Conservation (phyloP, 2,329 filamentous ascomycete species). For the Colletotrichum siamense region DNA sequence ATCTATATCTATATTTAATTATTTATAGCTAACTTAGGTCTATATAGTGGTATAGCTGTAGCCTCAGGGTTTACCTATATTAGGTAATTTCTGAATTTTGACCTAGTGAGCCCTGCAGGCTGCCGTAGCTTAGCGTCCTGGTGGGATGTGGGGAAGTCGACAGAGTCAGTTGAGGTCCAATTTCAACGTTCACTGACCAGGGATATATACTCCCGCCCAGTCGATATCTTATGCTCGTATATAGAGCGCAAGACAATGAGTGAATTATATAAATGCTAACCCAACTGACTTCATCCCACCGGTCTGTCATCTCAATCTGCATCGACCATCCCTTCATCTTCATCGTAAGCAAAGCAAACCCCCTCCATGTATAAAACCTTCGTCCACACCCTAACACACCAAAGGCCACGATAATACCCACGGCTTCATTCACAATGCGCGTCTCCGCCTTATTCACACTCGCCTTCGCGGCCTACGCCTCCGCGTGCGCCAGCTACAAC, state of each 20-base stretch:
- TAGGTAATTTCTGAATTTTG: too few relatives aligned
- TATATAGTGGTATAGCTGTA: too few relatives aligned
- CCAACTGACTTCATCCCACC: not conserved
- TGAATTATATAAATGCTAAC: not conserved
- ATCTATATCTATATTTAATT: too few relatives aligned
- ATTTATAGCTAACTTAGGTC: too few relatives aligned
- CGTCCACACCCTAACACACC: not conserved
- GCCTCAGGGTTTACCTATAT: too few relatives aligned
- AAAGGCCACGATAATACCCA: not conserved
- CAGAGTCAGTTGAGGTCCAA: not conserved
- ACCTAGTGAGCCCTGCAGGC: too few relatives aligned
- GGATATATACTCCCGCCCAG: not conserved
- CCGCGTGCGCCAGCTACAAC: not conserved
- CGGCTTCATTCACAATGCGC: not conserved
- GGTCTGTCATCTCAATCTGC: not conserved
- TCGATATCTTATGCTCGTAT: not conserved
- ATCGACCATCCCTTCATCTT: not conserved
- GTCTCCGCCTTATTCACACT: rapidly evolving
- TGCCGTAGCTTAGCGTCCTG: too few relatives aligned
- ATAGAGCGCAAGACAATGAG: rapidly evolving
- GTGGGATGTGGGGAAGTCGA: not conserved
- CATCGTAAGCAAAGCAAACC: not conserved
- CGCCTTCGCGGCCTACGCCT: not conserved
- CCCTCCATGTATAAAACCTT: not conserved
- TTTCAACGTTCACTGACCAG: not conserved